Conservation (phyloP, 768 basidiomycete species). For the Agrocybe praecox region DNA sequence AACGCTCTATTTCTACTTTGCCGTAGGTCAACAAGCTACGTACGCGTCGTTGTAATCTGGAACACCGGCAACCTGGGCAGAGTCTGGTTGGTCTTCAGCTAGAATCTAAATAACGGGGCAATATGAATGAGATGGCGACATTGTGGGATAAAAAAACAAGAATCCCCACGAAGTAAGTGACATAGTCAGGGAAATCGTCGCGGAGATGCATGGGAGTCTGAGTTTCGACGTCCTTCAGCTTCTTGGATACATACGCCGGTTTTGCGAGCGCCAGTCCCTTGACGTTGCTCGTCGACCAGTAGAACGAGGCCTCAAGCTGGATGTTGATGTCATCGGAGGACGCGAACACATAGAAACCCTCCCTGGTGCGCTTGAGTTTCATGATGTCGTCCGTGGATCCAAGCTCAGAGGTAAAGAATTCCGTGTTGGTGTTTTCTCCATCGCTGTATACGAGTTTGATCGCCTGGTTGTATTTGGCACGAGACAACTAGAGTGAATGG, state of each 20-base stretch:
- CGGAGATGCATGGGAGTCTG: neutral
- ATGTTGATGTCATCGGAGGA: neutral
- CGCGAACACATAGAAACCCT: neutral
- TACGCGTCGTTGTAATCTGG: neutral
- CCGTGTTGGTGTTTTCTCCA: neutral
- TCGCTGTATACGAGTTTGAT: neutral
- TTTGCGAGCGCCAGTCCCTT: neutral
- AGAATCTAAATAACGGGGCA: neutral
- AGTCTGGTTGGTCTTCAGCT: neutral
- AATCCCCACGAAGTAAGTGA: neutral
- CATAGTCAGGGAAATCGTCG: neutral
- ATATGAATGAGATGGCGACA: too few species aligned
- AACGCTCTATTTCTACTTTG: too few species aligned
- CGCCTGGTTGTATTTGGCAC: neutral
- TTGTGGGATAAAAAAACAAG: neutral
- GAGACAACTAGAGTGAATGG: neutral
- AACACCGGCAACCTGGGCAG: neutral
- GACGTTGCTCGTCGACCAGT: neutral
- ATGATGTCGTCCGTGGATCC: neutral
- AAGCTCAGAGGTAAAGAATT: neutral
- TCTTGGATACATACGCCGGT: neutral
- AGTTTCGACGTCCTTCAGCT: neutral
- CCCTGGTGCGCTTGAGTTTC: neutral
- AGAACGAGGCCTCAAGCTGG: neutral
- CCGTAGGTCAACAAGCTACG: neutral